These are phyloP conservation scores for Nemania serpens DNA, from an alignment of 2,329 filamentous ascomycete species.

Conservation along the genomic window DNA sequence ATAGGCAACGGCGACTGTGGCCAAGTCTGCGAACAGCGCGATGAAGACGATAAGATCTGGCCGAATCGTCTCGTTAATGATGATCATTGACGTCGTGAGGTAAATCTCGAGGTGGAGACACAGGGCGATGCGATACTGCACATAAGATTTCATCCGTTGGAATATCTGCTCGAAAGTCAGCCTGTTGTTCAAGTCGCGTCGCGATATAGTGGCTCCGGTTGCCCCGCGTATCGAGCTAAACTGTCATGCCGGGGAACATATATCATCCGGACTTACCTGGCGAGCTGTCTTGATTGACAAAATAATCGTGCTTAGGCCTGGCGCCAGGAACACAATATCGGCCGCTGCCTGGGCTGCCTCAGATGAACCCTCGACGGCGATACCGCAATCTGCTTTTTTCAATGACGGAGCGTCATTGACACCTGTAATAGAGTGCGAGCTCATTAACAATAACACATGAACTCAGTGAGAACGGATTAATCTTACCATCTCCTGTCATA, in stretches of 20 bases:
- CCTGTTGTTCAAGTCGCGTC: neutral
- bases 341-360: conserved; percentile 74
- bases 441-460: conserved; percentile 9
- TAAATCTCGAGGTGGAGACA: conserved; percentile 78
- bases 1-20: conserved; percentile 78
- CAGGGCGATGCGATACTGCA: conserved; percentile 77
- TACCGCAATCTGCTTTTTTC: conserved; percentile 77
- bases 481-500: conserved; percentile 70
- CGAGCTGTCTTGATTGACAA: conserved; percentile 74
- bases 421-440: conserved; percentile 41
- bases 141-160: conserved; percentile 79
- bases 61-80: conserved; percentile 76
- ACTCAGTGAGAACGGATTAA: neutral
- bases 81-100: conserved; percentile 77
- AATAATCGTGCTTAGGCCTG: conserved; percentile 72
- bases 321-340: conserved; percentile 76
- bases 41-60: conserved; percentile 79
- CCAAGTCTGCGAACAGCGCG: conserved; percentile 78
- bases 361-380: conserved; percentile 72
- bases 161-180: conserved; percentile 60
- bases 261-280: conserved; percentile 41
- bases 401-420: conserved; percentile 76
- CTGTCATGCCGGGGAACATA: neutral
- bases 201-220: neutral
- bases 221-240: neutral